Base-by-base conservation (phyloP, 2,329 filamentous ascomycete genomes). In the Aureobasidium sp. region DNA sequence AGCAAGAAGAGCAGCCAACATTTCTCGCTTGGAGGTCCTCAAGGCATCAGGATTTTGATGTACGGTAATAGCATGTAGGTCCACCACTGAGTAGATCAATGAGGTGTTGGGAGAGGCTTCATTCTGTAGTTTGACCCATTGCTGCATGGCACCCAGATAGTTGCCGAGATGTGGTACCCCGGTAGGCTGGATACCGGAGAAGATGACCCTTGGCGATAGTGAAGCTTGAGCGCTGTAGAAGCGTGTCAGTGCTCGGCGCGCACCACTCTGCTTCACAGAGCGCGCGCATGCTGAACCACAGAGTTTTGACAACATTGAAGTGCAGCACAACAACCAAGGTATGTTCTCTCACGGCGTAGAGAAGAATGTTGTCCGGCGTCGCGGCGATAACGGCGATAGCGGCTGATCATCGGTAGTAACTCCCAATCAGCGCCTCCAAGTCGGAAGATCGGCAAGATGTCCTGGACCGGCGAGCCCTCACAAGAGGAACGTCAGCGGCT, bases 131-230 rank as follows among this genome's bases (percentile, higher is more conserved):
- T 82, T 81, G 50, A 89, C 88, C 94, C 94, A 99, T 79, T 91
- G 85, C 56, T 85, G 84, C 61, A 99, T 78, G 17, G 94, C 94
- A 29, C 94, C 94, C 12, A 96, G 82, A 74, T 97, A 99, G 76
- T 99, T 99, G 61, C 94, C 94, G 33, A 99, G 78, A 73, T 99
- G 94, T 15, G 94, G 94, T 27, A 95, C 82, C 39, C 93, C 94
- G 0, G 94, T 99, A 19, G 94, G 94, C 74, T 99, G 94, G 68
- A 99, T 99, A 59, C 92, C 94, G 3, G 94, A 97, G 79, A 99
- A 97, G 69, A 97, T 84, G 63, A 88, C 80, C 61, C 79, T 71
- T 19, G 48, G 22, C 4, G 58, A 11, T 27, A 62, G 27, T 12
- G 61, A 45, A 15, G 62, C 37, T 24, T 56, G 17, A 24, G 52